Evolutionary conservation across 176 grass and related monocot species (phyloP).

Genomic region (Eremochloa ophiuroides): DNA sequence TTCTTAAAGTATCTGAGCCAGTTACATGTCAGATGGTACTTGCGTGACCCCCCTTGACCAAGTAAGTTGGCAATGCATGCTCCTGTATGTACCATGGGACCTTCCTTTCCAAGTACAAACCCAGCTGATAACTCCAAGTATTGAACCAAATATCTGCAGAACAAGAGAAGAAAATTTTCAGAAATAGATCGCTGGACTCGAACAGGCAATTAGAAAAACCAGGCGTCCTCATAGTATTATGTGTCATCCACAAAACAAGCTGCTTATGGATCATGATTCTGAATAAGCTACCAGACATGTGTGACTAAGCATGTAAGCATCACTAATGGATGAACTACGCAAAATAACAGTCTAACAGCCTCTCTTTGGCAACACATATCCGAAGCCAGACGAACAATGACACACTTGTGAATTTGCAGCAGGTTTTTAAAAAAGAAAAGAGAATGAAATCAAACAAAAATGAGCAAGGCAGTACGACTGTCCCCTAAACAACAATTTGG

Average conservation of each 20-base stretch:
- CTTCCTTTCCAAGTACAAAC: slow-evolving; percentile 95
- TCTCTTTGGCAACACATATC: background rate
- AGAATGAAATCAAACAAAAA: background rate
- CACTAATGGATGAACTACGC: background rate
- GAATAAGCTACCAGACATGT: background rate
- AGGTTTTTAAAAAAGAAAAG: background rate
- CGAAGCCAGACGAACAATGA: background rate
- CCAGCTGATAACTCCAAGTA: slow-evolving; percentile 95
- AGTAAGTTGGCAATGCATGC: slow-evolving; percentile 94
- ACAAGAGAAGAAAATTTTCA: slow-evolving; percentile 1
- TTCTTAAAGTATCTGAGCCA: slow-evolving; percentile 95
- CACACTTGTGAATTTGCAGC: background rate
- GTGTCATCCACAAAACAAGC: background rate
- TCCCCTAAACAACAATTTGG: background rate
- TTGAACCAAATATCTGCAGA: slow-evolving; percentile 81
- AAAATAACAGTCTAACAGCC: background rate
- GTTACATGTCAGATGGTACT: slow-evolving; percentile 90
- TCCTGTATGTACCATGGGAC: slow-evolving; percentile 97
- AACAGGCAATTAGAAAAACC: background rate
- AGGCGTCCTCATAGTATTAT: background rate
- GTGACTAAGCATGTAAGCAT: background rate
- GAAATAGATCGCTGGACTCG: background rate
- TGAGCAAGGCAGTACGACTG: background rate
- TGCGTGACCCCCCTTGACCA: slow-evolving; percentile 88
- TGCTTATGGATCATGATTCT: background rate